Conservation (phyloP, 2,329 filamentous ascomycete species). For the Alternaria metachromatica region DNA sequence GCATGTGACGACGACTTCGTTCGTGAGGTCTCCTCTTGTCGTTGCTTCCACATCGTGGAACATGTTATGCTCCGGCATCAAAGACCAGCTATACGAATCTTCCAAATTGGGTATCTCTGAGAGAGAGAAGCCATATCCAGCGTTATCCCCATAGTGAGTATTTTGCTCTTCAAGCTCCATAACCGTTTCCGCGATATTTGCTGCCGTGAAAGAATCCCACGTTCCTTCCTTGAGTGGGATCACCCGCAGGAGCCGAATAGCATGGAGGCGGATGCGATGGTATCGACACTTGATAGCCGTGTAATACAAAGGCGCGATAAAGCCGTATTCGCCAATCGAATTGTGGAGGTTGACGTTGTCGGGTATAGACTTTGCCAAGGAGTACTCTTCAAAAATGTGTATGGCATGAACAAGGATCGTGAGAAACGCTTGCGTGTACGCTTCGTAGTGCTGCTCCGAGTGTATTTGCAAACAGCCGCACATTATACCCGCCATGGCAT, state of each 20-base stretch:
- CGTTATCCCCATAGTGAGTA: neutral
- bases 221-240: slow-evolving; percentile 50
- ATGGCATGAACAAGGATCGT: slow-evolving; percentile 14
- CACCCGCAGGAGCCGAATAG: slow-evolving; percentile 42
- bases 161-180: slow-evolving; percentile 8
- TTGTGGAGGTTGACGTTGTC: slow-evolving; percentile 3
- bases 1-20: slow-evolving; percentile 1
- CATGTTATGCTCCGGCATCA: neutral
- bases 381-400: neutral
- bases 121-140: neutral
- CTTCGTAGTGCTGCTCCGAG: slow-evolving; percentile 30
- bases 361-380: neutral
- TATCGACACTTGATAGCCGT: slow-evolving; percentile 56
- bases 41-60: slow-evolving; percentile 2
- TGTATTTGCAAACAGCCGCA: slow-evolving; percentile 5
- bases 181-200: slow-evolving; percentile 8
- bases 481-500: slow-evolving; percentile 29
- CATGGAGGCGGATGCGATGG: slow-evolving; percentile 50
- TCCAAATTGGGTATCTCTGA: neutral
- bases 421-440: slow-evolving; percentile 15
- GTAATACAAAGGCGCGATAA: slow-evolving; percentile 4
- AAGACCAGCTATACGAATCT: neutral
- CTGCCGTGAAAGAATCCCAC: slow-evolving; percentile 45
- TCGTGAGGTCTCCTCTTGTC: neutral
- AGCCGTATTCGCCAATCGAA: slow-evolving; percentile 25